Conservation (phyloP, 768 basidiomycete genomes). For the Macrolepiota albuminosa region DNA sequence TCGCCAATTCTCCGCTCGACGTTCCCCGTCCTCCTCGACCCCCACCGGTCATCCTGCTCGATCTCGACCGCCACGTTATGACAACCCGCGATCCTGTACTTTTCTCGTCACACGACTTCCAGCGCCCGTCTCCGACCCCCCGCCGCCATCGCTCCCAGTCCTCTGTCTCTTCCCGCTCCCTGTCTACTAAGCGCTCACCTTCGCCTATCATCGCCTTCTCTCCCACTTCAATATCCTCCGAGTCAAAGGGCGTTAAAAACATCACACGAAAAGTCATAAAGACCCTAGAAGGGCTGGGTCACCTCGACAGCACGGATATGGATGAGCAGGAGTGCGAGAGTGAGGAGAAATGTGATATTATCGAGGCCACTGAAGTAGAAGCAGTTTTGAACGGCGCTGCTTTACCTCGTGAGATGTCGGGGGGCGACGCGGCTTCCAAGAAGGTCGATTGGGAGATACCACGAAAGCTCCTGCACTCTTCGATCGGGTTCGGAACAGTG, state of each 20-base stretch:
- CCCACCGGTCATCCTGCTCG: not conserved
- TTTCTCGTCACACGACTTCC: slow-evolving; percentile 15
- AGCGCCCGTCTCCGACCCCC: slow-evolving; percentile 8
- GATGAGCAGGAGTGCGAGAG: slow-evolving; percentile 28
- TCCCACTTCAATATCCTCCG: slow-evolving; percentile 28
- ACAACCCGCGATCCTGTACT: slow-evolving; percentile 16
- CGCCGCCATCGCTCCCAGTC: slow-evolving; percentile 17
- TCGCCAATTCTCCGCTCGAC: not conserved
- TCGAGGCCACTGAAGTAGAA: slow-evolving; percentile 25
- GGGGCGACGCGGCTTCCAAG: slow-evolving; percentile 6
- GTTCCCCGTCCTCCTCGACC: not conserved
- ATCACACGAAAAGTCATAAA: slow-evolving; percentile 47
- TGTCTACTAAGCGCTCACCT: slow-evolving; percentile 35
- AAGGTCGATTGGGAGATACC: slow-evolving; percentile 88
- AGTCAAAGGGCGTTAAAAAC: slow-evolving; percentile 37
- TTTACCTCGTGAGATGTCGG: slow-evolving; percentile 1
- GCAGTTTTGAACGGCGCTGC: slow-evolving; percentile 10
- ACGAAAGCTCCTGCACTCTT: slow-evolving; percentile 80
- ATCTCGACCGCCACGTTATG: slow-evolving; percentile 11
- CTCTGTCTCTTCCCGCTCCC: slow-evolving; percentile 16
- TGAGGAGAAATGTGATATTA: slow-evolving; percentile 22
- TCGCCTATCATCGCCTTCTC: slow-evolving; percentile 44
- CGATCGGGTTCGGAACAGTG: slow-evolving; percentile 57
- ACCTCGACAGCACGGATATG: slow-evolving; percentile 28
- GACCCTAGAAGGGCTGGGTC: slow-evolving; percentile 42